Percentiles rank a stretch among this genome's conserved stretches.
phyloP scores from a whole-genome alignment of 164 flowering plant genomes.

The Santalum album region DNA sequence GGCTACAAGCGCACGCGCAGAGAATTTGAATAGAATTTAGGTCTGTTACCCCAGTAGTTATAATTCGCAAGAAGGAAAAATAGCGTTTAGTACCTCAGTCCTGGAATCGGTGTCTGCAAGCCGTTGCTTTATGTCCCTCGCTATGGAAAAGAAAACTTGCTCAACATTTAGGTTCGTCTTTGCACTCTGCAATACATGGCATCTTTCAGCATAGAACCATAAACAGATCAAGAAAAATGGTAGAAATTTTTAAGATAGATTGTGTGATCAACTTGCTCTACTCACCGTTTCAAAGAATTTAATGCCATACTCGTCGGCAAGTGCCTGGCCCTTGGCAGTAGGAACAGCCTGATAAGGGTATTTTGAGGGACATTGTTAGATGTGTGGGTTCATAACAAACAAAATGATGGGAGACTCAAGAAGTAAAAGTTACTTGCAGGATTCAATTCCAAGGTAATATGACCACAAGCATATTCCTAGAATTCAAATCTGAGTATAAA shows the following conservation, averaged over 20 bases:
- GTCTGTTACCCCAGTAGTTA: too few relatives aligned
- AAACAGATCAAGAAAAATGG: too few relatives aligned
- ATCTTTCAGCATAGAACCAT: conserved; percentile 4
- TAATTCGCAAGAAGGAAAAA: too few relatives aligned
- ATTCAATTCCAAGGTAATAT: too few relatives aligned
- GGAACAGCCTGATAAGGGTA: conserved; percentile 54
- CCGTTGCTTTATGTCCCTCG: conserved; percentile 79
- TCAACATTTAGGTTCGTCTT: conserved; percentile 77
- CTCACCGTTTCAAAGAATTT: conserved; percentile 78
- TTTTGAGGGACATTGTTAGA: neutral
- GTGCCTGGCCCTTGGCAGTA: conserved; percentile 77
- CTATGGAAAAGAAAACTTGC: conserved; percentile 75
- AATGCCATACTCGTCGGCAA: conserved; percentile 78
- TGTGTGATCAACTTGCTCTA: neutral
- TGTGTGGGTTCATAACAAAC: neutral
- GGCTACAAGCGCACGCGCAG: conserved; percentile 23
- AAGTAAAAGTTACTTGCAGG: too few relatives aligned
- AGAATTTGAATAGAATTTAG: too few relatives aligned
- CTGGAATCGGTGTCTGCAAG: conserved; percentile 57
- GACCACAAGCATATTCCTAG: too few relatives aligned
- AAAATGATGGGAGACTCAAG: neutral
- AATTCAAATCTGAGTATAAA: neutral
- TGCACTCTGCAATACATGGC: conserved; percentile 49
- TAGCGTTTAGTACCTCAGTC: conserved; percentile 48
- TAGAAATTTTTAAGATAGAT: neutral